Evolutionary conservation across 495 filamentous ascomycete species (phyloP), one percentile per base, ranked within the genome.

Genomic region (Darksidea phi): DNA sequence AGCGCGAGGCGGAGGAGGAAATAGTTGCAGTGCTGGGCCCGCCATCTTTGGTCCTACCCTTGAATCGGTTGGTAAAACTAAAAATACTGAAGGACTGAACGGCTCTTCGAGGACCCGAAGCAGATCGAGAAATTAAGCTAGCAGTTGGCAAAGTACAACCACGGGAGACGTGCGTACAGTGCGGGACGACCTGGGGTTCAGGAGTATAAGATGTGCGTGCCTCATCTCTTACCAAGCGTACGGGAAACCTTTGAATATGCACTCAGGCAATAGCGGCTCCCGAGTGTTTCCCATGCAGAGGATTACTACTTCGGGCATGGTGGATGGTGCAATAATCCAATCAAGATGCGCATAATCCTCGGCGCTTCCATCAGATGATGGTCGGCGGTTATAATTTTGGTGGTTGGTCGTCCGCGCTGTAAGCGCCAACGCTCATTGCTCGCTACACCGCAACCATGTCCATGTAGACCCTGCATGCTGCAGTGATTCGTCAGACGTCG

Each of bases 1-100:
- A 24, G 63, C 64, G 53, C 71, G 76, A 53, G 63, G 74, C 25
- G 77, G 76, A 18, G 82, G 72, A 37, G 82, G 82, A 50, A 85
- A 84, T 47, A 85, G 70, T 64, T 82, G 78, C 54, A 85, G 79
- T 57, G 77, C 66, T 63, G 67, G 66, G 54, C 64, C 74, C 32
- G 69, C 58, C 71, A 74, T 74, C 36, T 34, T 43, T 62, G 60
- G 47, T 48, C 52, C 56, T 28, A 47, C 46, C 56, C 48, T 52
- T 28, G 37, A 43, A 28, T 36, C n/a, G 62, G 48, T n/a, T 17
- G 28, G 23, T 15, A 23, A 49, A 24, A 50, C 45, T 58, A 63
- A 59, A 52, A 61, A 56, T 54, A 62, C 54, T 18, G 28, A 32
- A 32, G 34, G 20, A 46, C 25, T 13, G 38, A 54, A 32, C 36